phyloP scores from a whole-genome alignment of 139 green algal species.

The Diplosphaera chodatii region DNA sequence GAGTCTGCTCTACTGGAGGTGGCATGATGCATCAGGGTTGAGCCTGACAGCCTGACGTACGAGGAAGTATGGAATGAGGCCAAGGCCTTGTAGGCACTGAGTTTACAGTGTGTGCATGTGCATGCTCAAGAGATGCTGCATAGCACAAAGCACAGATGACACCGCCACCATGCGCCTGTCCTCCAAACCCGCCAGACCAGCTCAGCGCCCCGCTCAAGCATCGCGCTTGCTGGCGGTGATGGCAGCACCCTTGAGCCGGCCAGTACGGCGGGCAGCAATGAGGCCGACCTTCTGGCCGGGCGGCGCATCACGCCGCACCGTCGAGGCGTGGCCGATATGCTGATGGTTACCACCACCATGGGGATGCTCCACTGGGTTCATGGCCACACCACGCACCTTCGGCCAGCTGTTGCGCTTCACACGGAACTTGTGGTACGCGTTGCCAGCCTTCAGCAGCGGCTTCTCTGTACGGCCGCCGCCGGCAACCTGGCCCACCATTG shows the following conservation, averaged over 20 bases:
- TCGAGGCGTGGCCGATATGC: slow-evolving; percentile 99
- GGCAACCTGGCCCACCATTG: slow-evolving; percentile 93
- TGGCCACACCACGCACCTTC: slow-evolving; percentile 96
- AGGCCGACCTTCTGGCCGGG: slow-evolving; percentile 78
- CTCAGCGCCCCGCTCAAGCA: not conserved
- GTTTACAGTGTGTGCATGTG: too few relatives aligned
- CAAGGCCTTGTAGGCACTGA: too few relatives aligned
- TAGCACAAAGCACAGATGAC: too few relatives aligned
- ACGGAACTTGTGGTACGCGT: slow-evolving; percentile 95
- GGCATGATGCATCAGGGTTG: too few relatives aligned
- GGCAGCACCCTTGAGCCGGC: slow-evolving; percentile 38
- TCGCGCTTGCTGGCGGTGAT: slow-evolving; percentile 1
- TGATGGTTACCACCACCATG: slow-evolving; percentile 99
- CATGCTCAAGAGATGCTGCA: too few relatives aligned
- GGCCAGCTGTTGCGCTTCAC: slow-evolving; percentile 92
- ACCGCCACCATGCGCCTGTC: too few relatives aligned
- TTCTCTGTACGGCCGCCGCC: slow-evolving; percentile 98
- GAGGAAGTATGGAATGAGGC: too few relatives aligned
- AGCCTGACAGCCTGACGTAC: too few relatives aligned
- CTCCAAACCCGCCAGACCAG: too few relatives aligned
- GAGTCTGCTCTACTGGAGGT: too few relatives aligned
- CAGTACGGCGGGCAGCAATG: slow-evolving; percentile 77
- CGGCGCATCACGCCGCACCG: slow-evolving; percentile 79
- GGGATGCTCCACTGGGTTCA: slow-evolving; percentile 99
- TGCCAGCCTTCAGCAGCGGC: slow-evolving; percentile 98